These are phyloP conservation scores for Suhomyces panamericanus DNA, from an alignment of 1,139 yeast species.

Conservation along the genomic window DNA sequence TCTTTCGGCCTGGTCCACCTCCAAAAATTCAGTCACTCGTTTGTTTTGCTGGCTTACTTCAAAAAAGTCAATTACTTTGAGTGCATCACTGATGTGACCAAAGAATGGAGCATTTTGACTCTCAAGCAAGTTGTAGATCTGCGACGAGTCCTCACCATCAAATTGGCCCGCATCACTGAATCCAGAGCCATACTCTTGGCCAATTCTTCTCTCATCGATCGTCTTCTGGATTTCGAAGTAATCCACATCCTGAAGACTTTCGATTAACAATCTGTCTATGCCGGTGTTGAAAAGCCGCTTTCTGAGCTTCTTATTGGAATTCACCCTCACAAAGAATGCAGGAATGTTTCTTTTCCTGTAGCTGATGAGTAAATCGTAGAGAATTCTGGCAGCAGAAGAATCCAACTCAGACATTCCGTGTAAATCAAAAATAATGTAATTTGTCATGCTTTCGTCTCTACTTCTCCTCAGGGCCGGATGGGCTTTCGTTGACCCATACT, in stretches of 20 bases:
- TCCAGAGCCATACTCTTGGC: slow-evolving; percentile 1
- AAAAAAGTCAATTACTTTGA: slow-evolving; percentile 42
- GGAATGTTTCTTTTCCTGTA: slow-evolving; percentile 58
- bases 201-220: slow-evolving; percentile 1
- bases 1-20: slow-evolving; percentile 10
- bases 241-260: slow-evolving; percentile 29
- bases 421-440: slow-evolving; percentile 74
- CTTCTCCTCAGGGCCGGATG: slow-evolving; percentile 78
- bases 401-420: slow-evolving; percentile 87
- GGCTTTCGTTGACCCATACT: slow-evolving; percentile 77
- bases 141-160: slow-evolving; percentile 13
- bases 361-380: slow-evolving; percentile 57
- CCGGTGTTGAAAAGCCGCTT: slow-evolving; percentile 35
- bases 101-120: slow-evolving; percentile 34
- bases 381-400: slow-evolving; percentile 81
- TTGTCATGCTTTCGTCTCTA: slow-evolving; percentile 55
- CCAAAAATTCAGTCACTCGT: slow-evolving; percentile 6
- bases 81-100: slow-evolving; percentile 43
- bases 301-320: slow-evolving; percentile 38
- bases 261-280: slow-evolving; percentile 26
- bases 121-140: slow-evolving; percentile 31
- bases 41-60: slow-evolving; percentile 20
- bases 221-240: slow-evolving; percentile 28
- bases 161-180: slow-evolving; percentile 5
- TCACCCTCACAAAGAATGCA: slow-evolving; percentile 67